phyloP scores from a whole-genome alignment of 768 basidiomycete genomes.

The Phaeotremella fagi region DNA sequence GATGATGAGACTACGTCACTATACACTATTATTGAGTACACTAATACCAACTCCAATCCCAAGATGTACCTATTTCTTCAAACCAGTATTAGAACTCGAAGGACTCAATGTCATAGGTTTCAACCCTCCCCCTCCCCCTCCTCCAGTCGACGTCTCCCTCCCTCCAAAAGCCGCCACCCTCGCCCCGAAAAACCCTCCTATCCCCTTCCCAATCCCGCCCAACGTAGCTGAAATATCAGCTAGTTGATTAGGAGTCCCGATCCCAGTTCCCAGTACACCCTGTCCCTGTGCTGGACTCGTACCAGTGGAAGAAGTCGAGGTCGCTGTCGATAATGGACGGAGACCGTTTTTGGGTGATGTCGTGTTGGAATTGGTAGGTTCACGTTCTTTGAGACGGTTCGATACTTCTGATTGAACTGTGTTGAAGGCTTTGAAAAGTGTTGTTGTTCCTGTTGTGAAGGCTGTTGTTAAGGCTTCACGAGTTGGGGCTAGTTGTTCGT shows the following conservation, averaged over 20 bases:
- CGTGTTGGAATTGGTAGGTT: constrained; percentile 4
- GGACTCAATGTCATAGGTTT: constrained; percentile 38
- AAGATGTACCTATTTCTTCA: too few relatives aligned
- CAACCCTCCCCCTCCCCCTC: constrained; percentile 17
- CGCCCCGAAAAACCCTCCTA: constrained; percentile 44
- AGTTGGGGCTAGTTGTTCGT: constrained; percentile 89
- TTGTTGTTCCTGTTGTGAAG: constrained; percentile 55
- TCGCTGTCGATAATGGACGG: not conserved
- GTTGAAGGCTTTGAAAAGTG: constrained; percentile 83
- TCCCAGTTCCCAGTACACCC: not conserved
- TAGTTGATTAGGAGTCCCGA: constrained; percentile 10
- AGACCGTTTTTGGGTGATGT: not conserved
- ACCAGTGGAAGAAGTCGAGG: not conserved
- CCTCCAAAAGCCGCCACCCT: constrained; percentile 31
- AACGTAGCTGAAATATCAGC: constrained; percentile 39
- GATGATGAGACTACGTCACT: too few relatives aligned
- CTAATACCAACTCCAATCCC: too few relatives aligned
- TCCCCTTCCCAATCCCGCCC: constrained; percentile 42
- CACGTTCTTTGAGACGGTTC: constrained; percentile 33
- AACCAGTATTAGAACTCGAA: too few relatives aligned
- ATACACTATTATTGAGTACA: too few relatives aligned
- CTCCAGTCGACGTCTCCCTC: not conserved
- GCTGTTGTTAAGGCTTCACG: constrained; percentile 81
- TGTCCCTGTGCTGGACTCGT: not conserved
- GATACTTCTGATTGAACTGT: constrained; percentile 62